Conservation (phyloP, 78 protist species). For the Diacronema lutheri region DNA sequence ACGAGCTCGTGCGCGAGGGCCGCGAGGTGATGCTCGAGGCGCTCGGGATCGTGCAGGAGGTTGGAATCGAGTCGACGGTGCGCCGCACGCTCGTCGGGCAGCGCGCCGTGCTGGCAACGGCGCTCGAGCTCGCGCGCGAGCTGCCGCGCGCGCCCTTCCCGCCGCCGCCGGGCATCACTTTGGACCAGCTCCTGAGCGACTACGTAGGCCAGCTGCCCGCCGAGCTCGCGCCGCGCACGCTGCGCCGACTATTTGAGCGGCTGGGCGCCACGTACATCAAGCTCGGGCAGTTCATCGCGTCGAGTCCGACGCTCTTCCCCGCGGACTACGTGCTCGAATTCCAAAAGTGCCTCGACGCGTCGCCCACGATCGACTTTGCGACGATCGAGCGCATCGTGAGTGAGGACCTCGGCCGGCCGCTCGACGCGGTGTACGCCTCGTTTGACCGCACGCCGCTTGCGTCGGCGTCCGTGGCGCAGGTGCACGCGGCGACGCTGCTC, state of each 20-base stretch:
- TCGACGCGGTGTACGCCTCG: neutral
- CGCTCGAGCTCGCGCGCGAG: no score
- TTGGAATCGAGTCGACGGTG: no score
- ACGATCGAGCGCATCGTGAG: neutral
- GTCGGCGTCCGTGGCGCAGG: slow-evolving; percentile 21
- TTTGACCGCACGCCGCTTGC: slow-evolving; percentile 19
- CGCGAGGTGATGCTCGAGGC: no score
- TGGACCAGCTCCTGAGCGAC: no score
- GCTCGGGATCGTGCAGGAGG: no score
- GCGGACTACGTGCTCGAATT: slow-evolving; percentile 26
- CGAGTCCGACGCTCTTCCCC: slow-evolving; percentile 34
- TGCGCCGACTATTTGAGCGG: slow-evolving; percentile 6
- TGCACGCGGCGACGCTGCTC: slow-evolving; percentile 14
- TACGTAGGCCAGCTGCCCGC: no score
- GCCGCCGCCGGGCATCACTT: no score
- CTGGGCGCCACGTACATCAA: slow-evolving; percentile 33
- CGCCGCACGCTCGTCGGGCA: no score
- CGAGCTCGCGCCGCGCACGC: no score
- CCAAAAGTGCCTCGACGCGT: slow-evolving; percentile 21
- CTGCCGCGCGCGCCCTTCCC: no score
- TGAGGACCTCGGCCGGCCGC: neutral
- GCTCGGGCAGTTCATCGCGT: slow-evolving; percentile 23
- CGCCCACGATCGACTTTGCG: neutral
- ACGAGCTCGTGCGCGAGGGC: no score
- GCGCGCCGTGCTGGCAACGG: no score